These are phyloP conservation scores for Leishmania major DNA, from an alignment of 208 protist species.

Conservation along the genomic window DNA sequence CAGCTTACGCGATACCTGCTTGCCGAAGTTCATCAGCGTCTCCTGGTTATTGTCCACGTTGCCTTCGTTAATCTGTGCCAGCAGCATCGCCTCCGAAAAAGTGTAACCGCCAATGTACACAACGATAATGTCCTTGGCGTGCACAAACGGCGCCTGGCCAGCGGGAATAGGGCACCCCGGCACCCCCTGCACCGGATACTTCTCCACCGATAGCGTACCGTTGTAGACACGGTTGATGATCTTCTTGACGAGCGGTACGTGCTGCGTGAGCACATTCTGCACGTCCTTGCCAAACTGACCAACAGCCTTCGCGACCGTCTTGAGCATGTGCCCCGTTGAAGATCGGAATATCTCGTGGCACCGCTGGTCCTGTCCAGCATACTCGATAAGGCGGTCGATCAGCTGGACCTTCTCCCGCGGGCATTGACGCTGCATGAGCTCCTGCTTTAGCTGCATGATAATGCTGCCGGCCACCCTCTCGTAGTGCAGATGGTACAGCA, in stretches of 20 bases:
- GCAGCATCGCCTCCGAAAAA: slow-evolving; percentile 77
- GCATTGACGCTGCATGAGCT: slow-evolving; percentile 66
- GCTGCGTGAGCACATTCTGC: slow-evolving; percentile 97
- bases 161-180: slow-evolving; percentile 55
- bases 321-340: slow-evolving; percentile 78
- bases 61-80: slow-evolving; percentile 80
- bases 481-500: slow-evolving; percentile 83
- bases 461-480: slow-evolving; percentile 76
- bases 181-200: slow-evolving; percentile 73
- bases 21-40: slow-evolving; percentile 78
- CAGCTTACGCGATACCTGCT: slow-evolving; percentile 58
- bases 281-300: slow-evolving; percentile 89
- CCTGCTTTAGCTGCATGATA: slow-evolving; percentile 63
- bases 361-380: slow-evolving; percentile 68
- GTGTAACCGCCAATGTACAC: slow-evolving; percentile 84
- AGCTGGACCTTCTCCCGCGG: slow-evolving; percentile 60
- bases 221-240: slow-evolving; percentile 89
- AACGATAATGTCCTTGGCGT: slow-evolving; percentile 85
- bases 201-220: slow-evolving; percentile 70
- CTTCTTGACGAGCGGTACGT: slow-evolving; percentile 92
- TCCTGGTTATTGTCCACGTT: slow-evolving; percentile 82
- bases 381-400: slow-evolving; percentile 74
- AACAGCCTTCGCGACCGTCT: slow-evolving; percentile 76
- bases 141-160: slow-evolving; percentile 51
- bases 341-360: slow-evolving; percentile 73